Conservation (phyloP, 768 basidiomycete genomes). For the Candolleomyces aberdarensis region DNA sequence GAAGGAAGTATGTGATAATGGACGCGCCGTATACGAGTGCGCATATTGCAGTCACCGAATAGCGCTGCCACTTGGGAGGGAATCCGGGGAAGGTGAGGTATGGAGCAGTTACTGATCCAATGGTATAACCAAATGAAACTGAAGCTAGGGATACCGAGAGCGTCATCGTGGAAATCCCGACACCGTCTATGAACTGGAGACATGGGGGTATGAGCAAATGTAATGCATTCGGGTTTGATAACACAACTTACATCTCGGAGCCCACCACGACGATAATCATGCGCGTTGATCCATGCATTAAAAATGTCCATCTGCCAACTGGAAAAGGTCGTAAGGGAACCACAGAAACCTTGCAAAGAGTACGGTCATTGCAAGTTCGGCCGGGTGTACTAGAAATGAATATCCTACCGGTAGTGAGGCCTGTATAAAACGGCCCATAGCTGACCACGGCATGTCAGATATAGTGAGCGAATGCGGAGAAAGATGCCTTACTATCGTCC, state of each 20-base stretch:
- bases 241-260: constrained; percentile 61
- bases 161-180: constrained; percentile 79
- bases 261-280: constrained; percentile 52
- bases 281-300: constrained; percentile 75
- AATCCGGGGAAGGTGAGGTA: constrained; percentile 31
- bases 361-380: background rate
- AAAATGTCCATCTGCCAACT: constrained; percentile 92
- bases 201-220: background rate
- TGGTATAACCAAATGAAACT: constrained; percentile 67
- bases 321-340: constrained; percentile 95
- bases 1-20: constrained; percentile 74
- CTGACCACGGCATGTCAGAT: constrained; percentile 36
- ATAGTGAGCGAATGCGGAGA: background rate
- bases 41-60: constrained; percentile 50
- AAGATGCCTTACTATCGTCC: constrained; percentile 60
- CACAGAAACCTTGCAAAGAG: constrained; percentile 76
- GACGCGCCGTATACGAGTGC: constrained; percentile 71
- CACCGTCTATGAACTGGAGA: constrained; percentile 79
- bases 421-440: constrained; percentile 86
- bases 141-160: constrained; percentile 74
- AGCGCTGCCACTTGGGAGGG: constrained; percentile 44
- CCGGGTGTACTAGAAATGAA: background rate
- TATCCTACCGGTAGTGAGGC: constrained; percentile 73
- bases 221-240: no score
- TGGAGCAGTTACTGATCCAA: constrained; percentile 44